phyloP scores from a whole-genome alignment of 2,329 filamentous ascomycete species.

The Septoria linicola region DNA sequence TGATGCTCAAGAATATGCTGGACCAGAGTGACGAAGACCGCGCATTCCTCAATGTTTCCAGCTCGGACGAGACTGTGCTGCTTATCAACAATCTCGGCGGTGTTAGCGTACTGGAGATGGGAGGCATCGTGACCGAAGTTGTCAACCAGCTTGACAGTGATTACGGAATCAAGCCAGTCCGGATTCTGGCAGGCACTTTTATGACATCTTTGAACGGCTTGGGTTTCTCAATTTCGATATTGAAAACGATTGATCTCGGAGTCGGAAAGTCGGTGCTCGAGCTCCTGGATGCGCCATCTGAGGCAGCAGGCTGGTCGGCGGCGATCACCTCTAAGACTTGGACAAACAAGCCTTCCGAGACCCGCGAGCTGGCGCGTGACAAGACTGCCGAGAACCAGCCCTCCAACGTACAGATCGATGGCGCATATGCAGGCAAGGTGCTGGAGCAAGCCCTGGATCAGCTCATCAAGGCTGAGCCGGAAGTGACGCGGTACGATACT shows the following conservation, averaged over 20 bases:
- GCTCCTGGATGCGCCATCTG: slow-evolving; percentile 65
- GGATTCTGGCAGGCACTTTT: slow-evolving; percentile 65
- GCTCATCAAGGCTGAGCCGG: slow-evolving; percentile 63
- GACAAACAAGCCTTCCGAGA: slow-evolving; percentile 45
- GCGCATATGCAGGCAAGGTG: slow-evolving; percentile 50
- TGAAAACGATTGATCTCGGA: slow-evolving; percentile 63
- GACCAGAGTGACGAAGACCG: slow-evolving; percentile 65
- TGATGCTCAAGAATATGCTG: slow-evolving; percentile 65
- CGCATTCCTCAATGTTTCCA: slow-evolving; percentile 64
- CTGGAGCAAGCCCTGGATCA: slow-evolving; percentile 58
- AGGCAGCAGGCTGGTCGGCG: slow-evolving; percentile 66
- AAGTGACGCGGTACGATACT: slow-evolving; percentile 69
- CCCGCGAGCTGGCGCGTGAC: slow-evolving; percentile 40
- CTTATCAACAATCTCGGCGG: slow-evolving; percentile 75
- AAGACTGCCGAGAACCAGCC: slow-evolving; percentile 46
- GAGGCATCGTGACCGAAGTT: slow-evolving; percentile 69
- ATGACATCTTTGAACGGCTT: slow-evolving; percentile 71
- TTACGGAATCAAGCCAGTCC: slow-evolving; percentile 60
- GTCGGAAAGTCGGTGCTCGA: slow-evolving; percentile 63
- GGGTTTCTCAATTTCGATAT: slow-evolving; percentile 67
- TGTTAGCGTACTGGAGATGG: slow-evolving; percentile 69
- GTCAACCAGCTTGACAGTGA: slow-evolving; percentile 58
- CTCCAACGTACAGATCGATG: slow-evolving; percentile 58
- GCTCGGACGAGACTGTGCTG: slow-evolving; percentile 63
- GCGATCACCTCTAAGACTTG: slow-evolving; percentile 60